Base-by-base conservation (phyloP, 2,329 filamentous ascomycete genomes). In the Aspergillus sp. region DNA sequence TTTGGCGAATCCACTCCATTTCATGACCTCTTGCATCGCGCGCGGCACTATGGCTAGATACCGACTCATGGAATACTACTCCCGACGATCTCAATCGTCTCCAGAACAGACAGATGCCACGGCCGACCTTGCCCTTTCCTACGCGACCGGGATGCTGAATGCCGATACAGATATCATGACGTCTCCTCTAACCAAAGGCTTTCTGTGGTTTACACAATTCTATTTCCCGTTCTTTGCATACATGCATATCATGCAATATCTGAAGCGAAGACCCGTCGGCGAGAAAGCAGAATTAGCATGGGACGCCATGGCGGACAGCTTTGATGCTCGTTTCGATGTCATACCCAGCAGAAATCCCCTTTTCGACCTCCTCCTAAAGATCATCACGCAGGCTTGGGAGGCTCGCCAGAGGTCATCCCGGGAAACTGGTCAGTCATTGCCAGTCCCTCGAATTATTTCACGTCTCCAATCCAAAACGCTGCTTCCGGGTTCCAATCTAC, bases 201-300 rank as follows among this genome's bases (percentile, higher is more conserved):
- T 68, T 50, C 57, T 54, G 4, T 81, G 79, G 80, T 54, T 76
- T 1, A 48, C 69, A 1, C 63, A 71, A 4, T 64, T 71, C 20
- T 61, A 81, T 57, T 80, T 81, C 50, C 80, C 79, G 0, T 75
- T 80, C 41, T 73, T 73, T 0, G 78, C 76, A 1, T 81, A 80
- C 55, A 64, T 80, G 10, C 72, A 79, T 41, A 56, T 80, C 5
- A 54, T 73, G 0, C 71, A 79, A 54, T 71, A 78, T 23, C 52
- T 81, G 31, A 68, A 61, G 38, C 65, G 55, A 29, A 66, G 71
- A 9, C 77, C 78, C 13, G 42, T 59, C 5, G 56, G 61, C 4
- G 48, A 60, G 3, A 61, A 73, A 3, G 71, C 76, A 1, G 54
- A 65, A 11, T 46, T 58, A 4, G 68, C 70, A 4, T 82, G 80